Base-by-base conservation (phyloP, 1,139 yeast genomes). In the Nakaseomyces nivariensis region DNA sequence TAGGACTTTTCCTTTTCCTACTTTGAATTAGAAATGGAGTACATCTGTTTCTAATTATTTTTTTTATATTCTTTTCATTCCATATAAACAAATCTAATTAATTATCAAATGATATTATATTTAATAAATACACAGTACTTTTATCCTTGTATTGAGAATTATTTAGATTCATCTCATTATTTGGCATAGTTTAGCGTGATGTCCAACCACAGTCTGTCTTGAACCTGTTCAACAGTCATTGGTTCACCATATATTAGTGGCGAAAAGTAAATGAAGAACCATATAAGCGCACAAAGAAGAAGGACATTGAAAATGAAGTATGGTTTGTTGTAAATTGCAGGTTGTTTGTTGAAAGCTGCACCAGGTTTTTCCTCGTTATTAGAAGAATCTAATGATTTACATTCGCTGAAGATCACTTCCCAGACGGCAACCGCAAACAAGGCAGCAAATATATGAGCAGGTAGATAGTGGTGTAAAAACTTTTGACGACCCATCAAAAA, bases 391-490 rank as follows among this genome's bases (percentile, higher is more conserved):
- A 64, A 50, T 22, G 66, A 60, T 55, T 75, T 71, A 60, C 79
- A 80, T 58, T 81, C 83, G 26, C 94, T 82, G 61, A 85, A 76
- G 43, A 88, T 67, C 59, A 88, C 81, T 66, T 94, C 98, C 54
- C 85, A 75, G 54, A 89, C 71, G 0, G 85, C 90, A 27, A 95
- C 97, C 11, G 92, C 71, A 54, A 90, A 79, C 58, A 89, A 68
- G 0, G 95, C 90, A 7, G 95, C 96, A 56, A 88, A 77, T 63
- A 92, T 73, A 67, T 94, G 98, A 0, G 98, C 98, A 37, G 99
- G 98, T 59, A 92, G 72, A 67, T 92, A 92, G 68, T 92, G 98
- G 67, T 92, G 98, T 67, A 89, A 75, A 72, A 90, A 89, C 67
- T 86, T 85, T 71, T 90, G 97, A 72, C 97, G 85, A 54, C 79